Conservation (phyloP, 306 rosid genomes). For the Erythrophleum fordii region DNA sequence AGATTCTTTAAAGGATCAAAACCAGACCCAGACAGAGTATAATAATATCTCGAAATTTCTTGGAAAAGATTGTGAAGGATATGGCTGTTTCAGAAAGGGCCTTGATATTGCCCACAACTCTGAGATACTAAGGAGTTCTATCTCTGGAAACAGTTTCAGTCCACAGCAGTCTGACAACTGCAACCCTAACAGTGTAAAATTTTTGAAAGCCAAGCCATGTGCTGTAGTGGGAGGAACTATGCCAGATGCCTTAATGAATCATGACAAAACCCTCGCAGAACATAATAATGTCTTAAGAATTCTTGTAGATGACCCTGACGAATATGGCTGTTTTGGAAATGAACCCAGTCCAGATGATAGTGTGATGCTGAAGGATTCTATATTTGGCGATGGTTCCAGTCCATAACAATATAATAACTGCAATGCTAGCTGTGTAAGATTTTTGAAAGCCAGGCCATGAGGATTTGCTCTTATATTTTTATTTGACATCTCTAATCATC, state of each 20-base stretch:
- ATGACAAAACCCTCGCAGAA: slow-evolving; percentile 23
- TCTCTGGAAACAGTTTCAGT: background rate
- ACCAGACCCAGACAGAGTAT: slow-evolving; percentile 21
- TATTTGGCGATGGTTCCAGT: background rate
- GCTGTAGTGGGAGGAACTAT: background rate
- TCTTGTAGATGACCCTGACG: slow-evolving; percentile 41
- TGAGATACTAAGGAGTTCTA: slow-evolving; percentile 12
- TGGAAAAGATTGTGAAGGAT: slow-evolving; percentile 37
- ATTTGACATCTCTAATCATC: background rate
- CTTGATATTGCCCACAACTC: slow-evolving; percentile 8
- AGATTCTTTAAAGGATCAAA: slow-evolving; percentile 8
- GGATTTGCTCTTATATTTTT: background rate
- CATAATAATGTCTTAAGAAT: slow-evolving; percentile 17
- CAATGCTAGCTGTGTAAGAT: background rate
- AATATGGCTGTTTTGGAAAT: slow-evolving; percentile 4
- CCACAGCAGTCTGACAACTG: background rate
- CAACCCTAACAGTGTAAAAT: background rate
- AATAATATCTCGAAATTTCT: slow-evolving; percentile 31
- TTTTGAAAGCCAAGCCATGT: background rate
- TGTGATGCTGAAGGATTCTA: slow-evolving; percentile 17
- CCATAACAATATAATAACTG: background rate
- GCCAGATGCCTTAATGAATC: slow-evolving; percentile 12
- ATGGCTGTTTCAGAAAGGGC: no score
- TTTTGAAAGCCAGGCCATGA: background rate
- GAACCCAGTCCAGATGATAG: slow-evolving; percentile 17